Conservation (phyloP, 371 early-diverging fungal species). For the Mucor racemosus region DNA sequence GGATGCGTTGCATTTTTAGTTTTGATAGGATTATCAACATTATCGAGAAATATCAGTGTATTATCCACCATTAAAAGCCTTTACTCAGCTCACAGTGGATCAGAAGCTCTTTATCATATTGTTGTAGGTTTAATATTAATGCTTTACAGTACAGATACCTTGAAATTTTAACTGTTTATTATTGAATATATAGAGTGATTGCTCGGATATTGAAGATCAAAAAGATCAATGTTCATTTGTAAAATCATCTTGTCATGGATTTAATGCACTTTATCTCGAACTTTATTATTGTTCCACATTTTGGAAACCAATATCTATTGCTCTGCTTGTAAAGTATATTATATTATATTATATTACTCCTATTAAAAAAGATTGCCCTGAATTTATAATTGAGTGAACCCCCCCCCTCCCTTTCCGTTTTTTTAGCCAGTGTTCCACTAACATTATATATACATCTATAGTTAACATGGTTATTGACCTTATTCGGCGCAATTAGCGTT, state of each 20-base stretch:
- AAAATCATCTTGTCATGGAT: conserved; percentile 53
- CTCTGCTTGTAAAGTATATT: conserved; percentile 46
- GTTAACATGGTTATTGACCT: conserved; percentile 39
- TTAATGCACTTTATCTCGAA: conserved; percentile 58
- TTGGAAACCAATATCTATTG: conserved; percentile 44
- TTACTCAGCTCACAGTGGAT: not conserved
- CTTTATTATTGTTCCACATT: conserved; percentile 64
- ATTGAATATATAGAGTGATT: conserved; percentile 4
- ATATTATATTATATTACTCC: not conserved
- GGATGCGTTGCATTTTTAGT: not conserved
- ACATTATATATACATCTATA: conserved; percentile 12
- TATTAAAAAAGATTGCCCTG: not conserved
- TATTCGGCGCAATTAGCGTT: conserved; percentile 70
- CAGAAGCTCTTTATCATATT: not conserved
- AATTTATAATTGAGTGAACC: not conserved
- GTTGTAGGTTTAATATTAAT: not conserved
- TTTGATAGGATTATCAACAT: conserved; percentile 3
- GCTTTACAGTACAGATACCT: not conserved
- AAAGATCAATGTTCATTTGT: conserved; percentile 64
- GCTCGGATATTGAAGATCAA: conserved; percentile 50
- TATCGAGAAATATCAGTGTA: not conserved
- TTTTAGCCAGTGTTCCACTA: not conserved
- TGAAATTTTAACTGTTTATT: not conserved
- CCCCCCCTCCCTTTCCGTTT: not conserved
- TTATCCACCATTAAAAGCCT: not conserved